Evolutionary conservation across 805 yeast genomes (phyloP).

Genomic region (Kuraishia ogatae): DNA sequence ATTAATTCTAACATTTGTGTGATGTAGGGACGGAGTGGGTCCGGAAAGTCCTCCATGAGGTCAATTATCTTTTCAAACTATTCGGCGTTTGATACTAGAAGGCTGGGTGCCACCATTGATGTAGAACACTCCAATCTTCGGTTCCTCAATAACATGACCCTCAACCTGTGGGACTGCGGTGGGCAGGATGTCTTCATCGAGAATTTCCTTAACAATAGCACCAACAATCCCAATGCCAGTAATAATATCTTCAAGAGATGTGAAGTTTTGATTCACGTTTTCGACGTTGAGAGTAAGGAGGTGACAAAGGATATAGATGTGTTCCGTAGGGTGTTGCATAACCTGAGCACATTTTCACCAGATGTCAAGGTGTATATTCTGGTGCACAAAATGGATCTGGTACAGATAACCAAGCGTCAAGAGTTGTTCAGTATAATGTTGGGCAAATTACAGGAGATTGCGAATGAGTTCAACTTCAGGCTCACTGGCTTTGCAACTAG

Average conservation of each 20-base stretch:
- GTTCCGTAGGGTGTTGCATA: constrained; percentile 74
- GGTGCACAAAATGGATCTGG: constrained; percentile 93
- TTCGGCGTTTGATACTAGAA: constrained; percentile 91
- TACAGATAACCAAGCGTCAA: constrained; percentile 76
- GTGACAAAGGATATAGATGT: constrained; percentile 91
- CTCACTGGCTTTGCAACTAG: constrained; percentile 88
- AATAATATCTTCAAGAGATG: constrained; percentile 94
- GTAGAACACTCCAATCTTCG: constrained; percentile 96
- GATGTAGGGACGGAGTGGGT: constrained; percentile 83
- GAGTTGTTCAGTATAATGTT: constrained; percentile 81
- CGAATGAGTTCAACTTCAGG: constrained; percentile 55
- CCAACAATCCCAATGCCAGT: constrained; percentile 52
- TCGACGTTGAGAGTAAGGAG: constrained; percentile 90
- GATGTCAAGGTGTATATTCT: constrained; percentile 86
- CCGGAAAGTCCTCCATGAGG: constrained; percentile 97
- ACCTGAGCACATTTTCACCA: constrained; percentile 78
- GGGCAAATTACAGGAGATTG: constrained; percentile 68
- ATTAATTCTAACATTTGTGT: not conserved
- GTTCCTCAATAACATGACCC: constrained; percentile 89
- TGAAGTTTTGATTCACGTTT: constrained; percentile 91
- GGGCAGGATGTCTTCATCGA: constrained; percentile 97
- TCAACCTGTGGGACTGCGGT: constrained; percentile 97
- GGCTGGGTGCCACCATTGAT: constrained; percentile 95
- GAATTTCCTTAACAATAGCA: constrained; percentile 44
- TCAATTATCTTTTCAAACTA: constrained; percentile 93